Base-by-base conservation (phyloP, 2,329 filamentous ascomycete genomes). In the Fusarium setosum region DNA sequence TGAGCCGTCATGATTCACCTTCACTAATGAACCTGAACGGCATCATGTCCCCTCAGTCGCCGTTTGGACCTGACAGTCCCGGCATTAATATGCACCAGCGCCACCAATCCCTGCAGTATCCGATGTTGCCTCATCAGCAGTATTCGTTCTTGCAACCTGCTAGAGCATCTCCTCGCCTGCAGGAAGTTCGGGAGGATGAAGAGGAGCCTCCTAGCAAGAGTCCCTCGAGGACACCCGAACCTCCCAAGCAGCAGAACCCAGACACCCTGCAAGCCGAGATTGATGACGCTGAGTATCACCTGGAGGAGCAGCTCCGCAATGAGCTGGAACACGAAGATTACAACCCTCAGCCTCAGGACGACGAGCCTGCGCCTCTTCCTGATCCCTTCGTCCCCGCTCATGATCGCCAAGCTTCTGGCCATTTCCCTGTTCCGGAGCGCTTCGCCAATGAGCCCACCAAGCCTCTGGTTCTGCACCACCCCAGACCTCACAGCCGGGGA, bases 251-350 rank as follows among this genome's bases (percentile, higher is more conserved):
- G 47, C 80, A 80, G 42, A 79, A 84, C 51, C 77, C 80, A 44
- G 91, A 94, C 69, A 94, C 94, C 68, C 84, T 97, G 21, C 93
- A 97, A 75, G 90, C 90, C 63, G 93, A 96, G 68, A 90, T 96
- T 56, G 91, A 96, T 48, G 92, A 94, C 72, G 90, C 92, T 5
- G 92, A 97, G 71, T 95, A 96, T 73, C 92, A 95, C 70, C 78
- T 96, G 62, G 92, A 94, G 74, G 89, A 94, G 74, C 89, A 92
- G 61, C 88, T 94, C 63, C 89, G 92, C 50, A 89, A 91, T 53
- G 90, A 95, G 72, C 82, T 95, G 47, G 91, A 94, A 60, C 90
- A 94, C 68, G 90, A 92, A 55, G 91, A 93, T 67, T 91, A 92
- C 73, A 92, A 88, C 70, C 90, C 90, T 3, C 88, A 89, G 48